A percentile compares a stretch with the other conserved stretches of the same genome.
These are phyloP conservation scores for Solanum hybrid DNA, from an alignment of 305 asterid species.

Conservation along the genomic window DNA sequence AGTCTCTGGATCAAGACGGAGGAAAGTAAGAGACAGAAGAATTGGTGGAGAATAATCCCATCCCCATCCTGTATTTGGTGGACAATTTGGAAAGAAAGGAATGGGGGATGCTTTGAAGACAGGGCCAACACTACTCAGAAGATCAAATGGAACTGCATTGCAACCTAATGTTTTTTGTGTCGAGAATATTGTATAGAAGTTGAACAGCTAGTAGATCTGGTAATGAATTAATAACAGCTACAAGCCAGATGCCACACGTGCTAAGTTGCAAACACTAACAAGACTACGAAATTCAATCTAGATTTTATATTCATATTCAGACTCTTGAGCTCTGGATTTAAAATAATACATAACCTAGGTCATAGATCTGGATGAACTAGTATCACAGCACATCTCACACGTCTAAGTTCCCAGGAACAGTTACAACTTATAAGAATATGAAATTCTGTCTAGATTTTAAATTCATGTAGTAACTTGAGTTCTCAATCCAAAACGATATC, in stretches of 20 bases:
- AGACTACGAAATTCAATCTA: background rate
- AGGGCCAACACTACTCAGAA: background rate
- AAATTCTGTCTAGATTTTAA: background rate
- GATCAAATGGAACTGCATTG: background rate
- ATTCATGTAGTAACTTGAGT: background rate
- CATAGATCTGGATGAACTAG: background rate
- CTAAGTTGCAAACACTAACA: background rate
- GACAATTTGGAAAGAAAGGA: background rate
- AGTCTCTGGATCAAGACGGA: background rate
- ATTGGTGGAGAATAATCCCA: background rate
- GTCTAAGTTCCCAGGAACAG: background rate
- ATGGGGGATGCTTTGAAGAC: background rate
- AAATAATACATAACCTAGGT: background rate
- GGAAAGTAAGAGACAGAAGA: background rate
- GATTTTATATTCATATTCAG: background rate
- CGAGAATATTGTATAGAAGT: background rate
- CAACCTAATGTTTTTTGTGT: background rate
- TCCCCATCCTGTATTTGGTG: background rate
- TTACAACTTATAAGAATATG: background rate
- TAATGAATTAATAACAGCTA: background rate
- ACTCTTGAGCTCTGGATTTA: background rate
- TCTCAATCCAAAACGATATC: background rate
- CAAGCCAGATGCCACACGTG: background rate
- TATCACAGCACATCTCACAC: background rate
- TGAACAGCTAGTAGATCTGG: background rate